These are phyloP conservation scores for Diphasiastrum complanatum DNA, from an alignment of 83 land plant species.

Conservation along the genomic window DNA sequence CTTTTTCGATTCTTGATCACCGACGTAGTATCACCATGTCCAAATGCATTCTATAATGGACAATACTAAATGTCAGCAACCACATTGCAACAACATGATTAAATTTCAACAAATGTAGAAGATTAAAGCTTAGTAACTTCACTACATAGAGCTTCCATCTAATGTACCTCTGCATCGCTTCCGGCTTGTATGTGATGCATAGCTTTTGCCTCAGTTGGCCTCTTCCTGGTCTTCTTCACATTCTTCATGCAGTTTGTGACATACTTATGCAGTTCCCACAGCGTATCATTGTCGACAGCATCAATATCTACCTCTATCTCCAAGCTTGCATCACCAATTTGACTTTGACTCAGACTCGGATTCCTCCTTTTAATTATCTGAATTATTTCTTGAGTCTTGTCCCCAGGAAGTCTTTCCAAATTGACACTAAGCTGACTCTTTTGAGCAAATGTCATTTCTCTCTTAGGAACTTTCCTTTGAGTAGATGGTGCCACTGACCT, in stretches of 20 bases:
- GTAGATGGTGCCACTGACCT: background rate
- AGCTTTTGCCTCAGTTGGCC: background rate
- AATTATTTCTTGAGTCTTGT: conserved; percentile 1
- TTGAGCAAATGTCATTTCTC: conserved; percentile 7
- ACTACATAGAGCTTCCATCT: too few relatives aligned
- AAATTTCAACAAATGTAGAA: too few relatives aligned
- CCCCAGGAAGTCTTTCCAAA: conserved; percentile 4
- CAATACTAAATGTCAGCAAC: too few relatives aligned
- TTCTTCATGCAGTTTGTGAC: conserved; percentile 10
- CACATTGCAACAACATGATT: too few relatives aligned
- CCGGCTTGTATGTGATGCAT: background rate
- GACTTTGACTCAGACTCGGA: conserved; percentile 10
- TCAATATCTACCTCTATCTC: conserved; percentile 19
- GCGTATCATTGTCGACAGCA: conserved; percentile 12
- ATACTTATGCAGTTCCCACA: conserved; percentile 16
- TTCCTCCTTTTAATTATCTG: conserved; percentile 4
- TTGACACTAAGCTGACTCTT: conserved; percentile 8
- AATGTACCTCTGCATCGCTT: background rate
- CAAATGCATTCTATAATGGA: too few relatives aligned
- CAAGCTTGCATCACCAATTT: conserved; percentile 24
- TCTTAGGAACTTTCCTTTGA: conserved; percentile 5
- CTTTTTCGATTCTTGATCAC: too few relatives aligned
- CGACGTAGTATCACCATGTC: too few relatives aligned
- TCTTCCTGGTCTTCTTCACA: conserved; percentile 3
- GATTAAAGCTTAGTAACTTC: too few relatives aligned